Evolutionary conservation across 495 filamentous ascomycete species (phyloP).

Genomic region (Cercophora newfieldiana): DNA sequence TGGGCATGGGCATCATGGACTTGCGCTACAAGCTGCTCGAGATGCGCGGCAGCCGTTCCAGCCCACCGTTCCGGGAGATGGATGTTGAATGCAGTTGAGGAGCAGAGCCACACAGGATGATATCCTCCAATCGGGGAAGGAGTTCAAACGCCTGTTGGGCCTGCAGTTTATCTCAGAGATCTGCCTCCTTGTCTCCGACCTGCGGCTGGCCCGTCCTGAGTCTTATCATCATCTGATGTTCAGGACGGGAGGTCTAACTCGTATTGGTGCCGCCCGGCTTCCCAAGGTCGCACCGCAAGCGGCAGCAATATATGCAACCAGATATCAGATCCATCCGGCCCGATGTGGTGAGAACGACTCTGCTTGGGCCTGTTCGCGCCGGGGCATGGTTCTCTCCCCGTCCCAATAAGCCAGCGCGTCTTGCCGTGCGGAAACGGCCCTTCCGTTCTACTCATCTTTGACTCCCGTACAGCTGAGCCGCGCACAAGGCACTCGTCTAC

Average conservation of each 20-base stretch:
- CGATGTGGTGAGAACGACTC: slow-evolving; percentile 10
- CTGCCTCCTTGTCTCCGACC: slow-evolving; percentile 4
- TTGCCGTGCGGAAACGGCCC: slow-evolving; percentile 24
- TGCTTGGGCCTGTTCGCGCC: background rate
- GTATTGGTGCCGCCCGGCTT: slow-evolving; percentile 16
- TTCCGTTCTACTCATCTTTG: slow-evolving; percentile 19
- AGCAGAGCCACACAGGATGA: background rate
- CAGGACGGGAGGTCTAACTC: slow-evolving; percentile 5
- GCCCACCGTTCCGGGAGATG: background rate
- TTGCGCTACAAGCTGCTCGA: background rate
- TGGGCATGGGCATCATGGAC: background rate
- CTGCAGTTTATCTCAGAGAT: background rate
- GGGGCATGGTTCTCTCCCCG: slow-evolving; percentile 11
- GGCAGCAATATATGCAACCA: slow-evolving; percentile 23
- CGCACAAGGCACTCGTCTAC: background rate
- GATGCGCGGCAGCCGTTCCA: background rate
- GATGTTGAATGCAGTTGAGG: background rate
- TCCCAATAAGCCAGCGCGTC: slow-evolving; percentile 6
- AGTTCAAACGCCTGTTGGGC: background rate
- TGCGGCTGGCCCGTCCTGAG: background rate
- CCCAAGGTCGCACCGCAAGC: slow-evolving; percentile 16
- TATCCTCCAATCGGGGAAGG: background rate
- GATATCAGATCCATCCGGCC: slow-evolving; percentile 17
- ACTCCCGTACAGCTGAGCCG: background rate
- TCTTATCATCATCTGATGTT: slow-evolving; percentile 8